phyloP scores from a whole-genome alignment of 1,284 basidiomycete genomes.

The Tremellales sp. region DNA sequence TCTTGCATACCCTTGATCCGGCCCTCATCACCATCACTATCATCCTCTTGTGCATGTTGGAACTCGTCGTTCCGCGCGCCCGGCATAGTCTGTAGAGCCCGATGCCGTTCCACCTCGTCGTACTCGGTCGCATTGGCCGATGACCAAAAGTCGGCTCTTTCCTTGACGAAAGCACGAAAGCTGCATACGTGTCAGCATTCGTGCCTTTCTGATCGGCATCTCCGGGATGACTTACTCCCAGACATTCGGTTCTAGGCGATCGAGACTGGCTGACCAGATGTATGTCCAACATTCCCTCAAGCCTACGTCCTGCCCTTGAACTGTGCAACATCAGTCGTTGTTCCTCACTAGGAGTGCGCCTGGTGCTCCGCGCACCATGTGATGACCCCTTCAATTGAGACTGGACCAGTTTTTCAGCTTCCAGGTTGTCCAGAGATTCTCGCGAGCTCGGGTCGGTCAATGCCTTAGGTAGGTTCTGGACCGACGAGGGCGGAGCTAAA shows the following conservation, averaged over 20 bases:
- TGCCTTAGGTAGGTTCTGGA: conserved; percentile 39
- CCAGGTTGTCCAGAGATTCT: conserved; percentile 5
- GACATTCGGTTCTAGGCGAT: conserved; percentile 56
- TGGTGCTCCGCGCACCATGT: neutral
- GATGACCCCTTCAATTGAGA: neutral
- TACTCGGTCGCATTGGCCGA: conserved; percentile 30
- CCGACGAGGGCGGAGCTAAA: conserved; percentile 49
- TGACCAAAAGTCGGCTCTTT: conserved; percentile 36
- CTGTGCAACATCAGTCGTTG: neutral
- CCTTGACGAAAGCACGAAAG: conserved; percentile 33
- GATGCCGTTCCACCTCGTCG: conserved; percentile 30
- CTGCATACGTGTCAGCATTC: conserved; percentile 14
- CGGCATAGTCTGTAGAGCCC: conserved; percentile 9
- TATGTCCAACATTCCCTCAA: conserved; percentile 59
- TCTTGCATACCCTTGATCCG: conserved; percentile 20
- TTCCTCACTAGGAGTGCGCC: too few species aligned
- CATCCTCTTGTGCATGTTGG: too few species aligned
- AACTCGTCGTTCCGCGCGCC: neutral
- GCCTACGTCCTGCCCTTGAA: conserved; percentile 7
- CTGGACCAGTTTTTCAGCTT: conserved; percentile 11
- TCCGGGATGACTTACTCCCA: conserved; percentile 64
- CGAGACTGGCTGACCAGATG: conserved; percentile 56
- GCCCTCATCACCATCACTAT: conserved; percentile 16
- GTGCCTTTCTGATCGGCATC: neutral
- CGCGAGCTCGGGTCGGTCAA: conserved; percentile 38